Evolutionary conservation across 495 filamentous ascomycete species (phyloP), one percentile per base, ranked within the genome.

Genomic region (Chaetomium cochliodes): DNA sequence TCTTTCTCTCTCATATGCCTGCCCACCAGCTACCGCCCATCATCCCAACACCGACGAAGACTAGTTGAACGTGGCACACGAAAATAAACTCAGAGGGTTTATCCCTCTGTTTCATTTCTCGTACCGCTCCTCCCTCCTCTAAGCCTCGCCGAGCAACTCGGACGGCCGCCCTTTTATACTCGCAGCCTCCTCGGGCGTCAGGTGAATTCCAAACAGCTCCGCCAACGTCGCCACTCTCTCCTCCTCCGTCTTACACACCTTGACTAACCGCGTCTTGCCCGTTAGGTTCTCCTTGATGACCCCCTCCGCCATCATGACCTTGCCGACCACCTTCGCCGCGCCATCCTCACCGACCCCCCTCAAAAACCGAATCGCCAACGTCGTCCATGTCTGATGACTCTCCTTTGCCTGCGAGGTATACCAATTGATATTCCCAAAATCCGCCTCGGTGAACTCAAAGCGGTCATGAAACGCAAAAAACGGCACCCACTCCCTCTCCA

Each of bases 381-480:
- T 70, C 50, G 72, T 79, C 20, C 71, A 64, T 26, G 79, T 81
- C 69, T 86, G 81, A n/a, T 82, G 80, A 9, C 73, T 80, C 51
- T 76, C 72, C 62, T 71, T 73, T 30, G 69, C 74, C 52, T 78
- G 76, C 71, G 79, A 83, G 5, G 80, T 82, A 65, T 68, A 84
- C 55, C 76, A 81, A 70, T 82, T 88, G 64, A 90, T 81, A 2
- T 87, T 73, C 42, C 79, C 81, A 71, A 84, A 91, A 66, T 90
- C 89, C 46, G 75, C 70, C 55, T 81, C 83, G 28, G 84, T 73
- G 57, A 86, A 90, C 74, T 88, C 90, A 22, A 83, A 65, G 65
- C 86, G 80, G 3, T 78, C 75, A 5, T 65, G 39, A 70, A 91
- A 90, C 52, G 77, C 78, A 65, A 90, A 90, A 58, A 81, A 81